These are phyloP conservation scores for Dendrocalamus sinicus DNA, from an alignment of 176 grass and related monocot species.

Conservation along the genomic window DNA sequence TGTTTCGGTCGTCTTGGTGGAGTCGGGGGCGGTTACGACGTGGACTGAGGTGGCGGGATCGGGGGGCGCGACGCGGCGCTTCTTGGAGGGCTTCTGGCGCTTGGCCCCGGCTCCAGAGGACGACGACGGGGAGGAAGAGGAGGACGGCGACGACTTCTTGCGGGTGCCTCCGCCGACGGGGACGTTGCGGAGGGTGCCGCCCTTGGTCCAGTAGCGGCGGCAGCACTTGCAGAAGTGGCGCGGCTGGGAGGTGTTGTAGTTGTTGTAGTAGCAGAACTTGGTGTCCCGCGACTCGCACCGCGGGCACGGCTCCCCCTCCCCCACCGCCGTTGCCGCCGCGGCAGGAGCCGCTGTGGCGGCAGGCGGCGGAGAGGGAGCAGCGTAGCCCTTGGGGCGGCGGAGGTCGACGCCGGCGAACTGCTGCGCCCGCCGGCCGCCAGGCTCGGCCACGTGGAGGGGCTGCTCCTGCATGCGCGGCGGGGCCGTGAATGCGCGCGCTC, in stretches of 20 bases:
- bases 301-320: constrained; percentile 42
- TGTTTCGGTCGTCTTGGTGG: not conserved
- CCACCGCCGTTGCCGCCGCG: not conserved
- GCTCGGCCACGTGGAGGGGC: constrained; percentile 5
- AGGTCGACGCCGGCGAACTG: constrained; percentile 52
- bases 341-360: not conserved
- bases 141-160: constrained; percentile 17
- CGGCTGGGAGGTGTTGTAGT: constrained; percentile 82
- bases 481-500: not conserved
- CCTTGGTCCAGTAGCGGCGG: constrained; percentile 93
- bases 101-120: not conserved
- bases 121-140: not conserved
- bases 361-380: not conserved
- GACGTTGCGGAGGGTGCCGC: constrained; percentile 77
- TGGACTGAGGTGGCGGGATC: not conserved
- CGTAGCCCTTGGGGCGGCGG: constrained; percentile 53
- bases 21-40: too few species aligned
- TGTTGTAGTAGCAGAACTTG: constrained; percentile 98
- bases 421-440: constrained; percentile 25
- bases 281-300: constrained; percentile 63
- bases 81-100: constrained; percentile 41
- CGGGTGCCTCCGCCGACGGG: constrained; percentile 76
- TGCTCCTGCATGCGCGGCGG: constrained; percentile 50
- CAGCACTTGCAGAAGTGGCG: constrained; percentile 89
- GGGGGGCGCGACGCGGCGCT: constrained; percentile 20